phyloP scores from a whole-genome alignment of 1,139 yeast species.

The Debaryomycetaceae sp. region DNA sequence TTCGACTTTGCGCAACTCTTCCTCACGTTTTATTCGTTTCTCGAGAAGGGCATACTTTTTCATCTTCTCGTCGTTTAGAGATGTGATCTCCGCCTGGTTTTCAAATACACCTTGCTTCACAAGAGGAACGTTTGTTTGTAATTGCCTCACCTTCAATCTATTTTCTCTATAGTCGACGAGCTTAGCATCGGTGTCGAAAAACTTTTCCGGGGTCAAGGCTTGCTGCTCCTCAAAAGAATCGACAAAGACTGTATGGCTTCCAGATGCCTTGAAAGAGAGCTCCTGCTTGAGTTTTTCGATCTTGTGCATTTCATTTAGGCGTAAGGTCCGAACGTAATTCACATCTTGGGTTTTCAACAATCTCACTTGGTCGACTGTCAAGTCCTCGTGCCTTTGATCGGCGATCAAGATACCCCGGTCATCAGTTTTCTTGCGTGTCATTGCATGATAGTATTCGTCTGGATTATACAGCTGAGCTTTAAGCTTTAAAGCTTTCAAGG shows the following conservation, averaged over 20 bases:
- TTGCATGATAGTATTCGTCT: conserved; percentile 95
- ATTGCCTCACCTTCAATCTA: conserved; percentile 54
- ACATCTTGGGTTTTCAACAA: conserved; percentile 83
- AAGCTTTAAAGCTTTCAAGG: conserved; percentile 60
- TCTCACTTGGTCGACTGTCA: conserved; percentile 67
- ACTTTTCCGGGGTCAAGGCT: conserved; percentile 50
- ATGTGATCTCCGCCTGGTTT: conserved; percentile 27
- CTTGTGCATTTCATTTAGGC: conserved; percentile 57
- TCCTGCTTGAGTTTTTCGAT: conserved; percentile 50
- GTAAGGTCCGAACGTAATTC: conserved; percentile 69
- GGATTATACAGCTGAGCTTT: conserved; percentile 74
- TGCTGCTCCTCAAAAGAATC: conserved; percentile 47
- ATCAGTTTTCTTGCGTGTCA: conserved; percentile 64
- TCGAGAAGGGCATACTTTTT: conserved; percentile 46
- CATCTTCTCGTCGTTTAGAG: conserved; percentile 43
- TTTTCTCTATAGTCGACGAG: conserved; percentile 61
- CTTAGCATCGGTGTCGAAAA: conserved; percentile 59
- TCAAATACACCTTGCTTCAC: conserved; percentile 15
- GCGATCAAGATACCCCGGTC: conserved; percentile 52
- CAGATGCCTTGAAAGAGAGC: conserved; percentile 43
- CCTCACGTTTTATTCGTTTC: conserved; percentile 54
- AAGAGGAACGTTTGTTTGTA: conserved; percentile 29
- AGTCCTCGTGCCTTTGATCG: conserved; percentile 54
- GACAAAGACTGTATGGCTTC: conserved; percentile 81
- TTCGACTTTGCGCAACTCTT: conserved; percentile 57